A percentile compares a stretch with the other conserved stretches of the same genome.
Evolutionary conservation across 2,329 filamentous ascomycete genomes (phyloP).

Genomic region (Xylaria sp.): DNA sequence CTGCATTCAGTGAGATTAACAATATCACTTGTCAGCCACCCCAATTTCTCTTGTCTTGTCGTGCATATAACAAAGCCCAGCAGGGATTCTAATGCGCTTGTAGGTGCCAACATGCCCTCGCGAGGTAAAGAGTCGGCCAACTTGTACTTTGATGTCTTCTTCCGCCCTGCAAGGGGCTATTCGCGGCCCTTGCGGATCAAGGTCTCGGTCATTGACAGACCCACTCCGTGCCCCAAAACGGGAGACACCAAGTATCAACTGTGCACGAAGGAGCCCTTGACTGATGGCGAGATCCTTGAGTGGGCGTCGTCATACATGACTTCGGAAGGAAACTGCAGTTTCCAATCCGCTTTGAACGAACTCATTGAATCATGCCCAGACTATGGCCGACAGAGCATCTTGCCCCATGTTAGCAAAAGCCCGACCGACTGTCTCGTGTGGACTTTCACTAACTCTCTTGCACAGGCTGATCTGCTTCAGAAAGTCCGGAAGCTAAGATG

Average conservation of each 20-base stretch:
- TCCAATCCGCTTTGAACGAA: conserved; percentile 28
- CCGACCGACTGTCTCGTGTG: conserved; percentile 8
- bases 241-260: conserved; percentile 13
- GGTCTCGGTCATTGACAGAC: conserved; percentile 18
- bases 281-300: conserved; percentile 15
- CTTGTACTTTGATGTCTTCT: conserved; percentile 18
- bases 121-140: conserved; percentile 9
- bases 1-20: conserved; percentile 25
- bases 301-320: conserved; percentile 28
- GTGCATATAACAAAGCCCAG: neutral
- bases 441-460: conserved; percentile 21
- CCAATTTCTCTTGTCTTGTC: neutral
- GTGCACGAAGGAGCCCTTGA: conserved; percentile 5
- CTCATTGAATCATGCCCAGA: conserved; percentile 22
- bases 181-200: conserved; percentile 10
- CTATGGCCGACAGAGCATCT: conserved; percentile 13
- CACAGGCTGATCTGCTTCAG: conserved; percentile 38
- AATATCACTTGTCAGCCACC: conserved; percentile 21
- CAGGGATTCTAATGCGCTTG: conserved; percentile 2
- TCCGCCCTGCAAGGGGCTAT: conserved; percentile 11
- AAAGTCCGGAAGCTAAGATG: conserved; percentile 44
- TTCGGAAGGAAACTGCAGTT: conserved; percentile 16
- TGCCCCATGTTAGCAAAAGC: conserved; percentile 26
- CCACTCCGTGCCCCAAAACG: conserved; percentile 2
- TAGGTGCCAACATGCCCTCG: conserved; percentile 16